Evolutionary conservation across 345 rosid genomes (phyloP).

Genomic region (Hypericum perforatum): DNA sequence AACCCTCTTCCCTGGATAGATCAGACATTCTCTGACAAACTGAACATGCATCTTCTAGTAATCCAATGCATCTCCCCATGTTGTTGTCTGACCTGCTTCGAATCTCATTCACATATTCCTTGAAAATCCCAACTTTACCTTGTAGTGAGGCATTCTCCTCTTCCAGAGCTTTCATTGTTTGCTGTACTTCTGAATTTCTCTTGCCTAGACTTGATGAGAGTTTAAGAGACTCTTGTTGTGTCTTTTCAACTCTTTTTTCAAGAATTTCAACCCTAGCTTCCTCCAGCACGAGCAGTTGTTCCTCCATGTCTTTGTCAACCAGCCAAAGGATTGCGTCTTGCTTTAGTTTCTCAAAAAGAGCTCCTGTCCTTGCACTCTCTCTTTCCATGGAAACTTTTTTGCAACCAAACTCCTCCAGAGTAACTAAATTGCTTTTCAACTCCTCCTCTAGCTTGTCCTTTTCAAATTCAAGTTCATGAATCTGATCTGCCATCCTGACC

Average conservation of each 20-base stretch:
- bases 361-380: no score
- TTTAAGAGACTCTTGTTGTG: no score
- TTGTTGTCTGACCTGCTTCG: constrained; percentile 26
- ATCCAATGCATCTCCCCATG: constrained; percentile 25
- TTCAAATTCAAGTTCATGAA: constrained; percentile 34
- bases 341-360: no score
- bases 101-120: constrained; percentile 23
- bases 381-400: no score
- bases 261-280: no score
- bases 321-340: no score
- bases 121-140: constrained; percentile 18
- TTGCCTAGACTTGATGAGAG: constrained; percentile 16
- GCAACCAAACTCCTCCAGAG: constrained; percentile 16
- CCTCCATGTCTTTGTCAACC: no score
- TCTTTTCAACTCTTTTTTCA: no score
- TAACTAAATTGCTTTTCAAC: constrained; percentile 29
- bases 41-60: constrained; percentile 16
- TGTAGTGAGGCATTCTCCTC: constrained; percentile 32
- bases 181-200: constrained; percentile 20
- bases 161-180: constrained; percentile 20
- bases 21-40: constrained; percentile 15
- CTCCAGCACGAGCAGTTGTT: no score
- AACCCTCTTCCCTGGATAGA: constrained; percentile 20
- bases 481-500: constrained; percentile 19
- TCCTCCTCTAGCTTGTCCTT: constrained; percentile 15